A percentile compares a stretch with the other conserved stretches of the same genome.
These are phyloP conservation scores for Trichoderma sp. DNA, from an alignment of 2,329 filamentous ascomycete species.

Conservation along the genomic window DNA sequence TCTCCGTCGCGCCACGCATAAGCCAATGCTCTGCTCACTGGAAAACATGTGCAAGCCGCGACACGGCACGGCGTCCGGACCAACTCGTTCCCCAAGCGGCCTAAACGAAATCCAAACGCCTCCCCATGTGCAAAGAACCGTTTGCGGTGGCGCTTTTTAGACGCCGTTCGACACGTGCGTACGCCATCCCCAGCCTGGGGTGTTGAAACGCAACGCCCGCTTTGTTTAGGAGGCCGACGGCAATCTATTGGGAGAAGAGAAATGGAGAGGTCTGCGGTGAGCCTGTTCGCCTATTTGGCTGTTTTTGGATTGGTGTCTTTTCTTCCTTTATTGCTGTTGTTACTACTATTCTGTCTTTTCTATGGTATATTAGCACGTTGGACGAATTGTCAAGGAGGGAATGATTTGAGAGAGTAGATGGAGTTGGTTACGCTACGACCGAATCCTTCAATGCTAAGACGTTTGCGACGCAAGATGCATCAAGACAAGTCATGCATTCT, in stretches of 20 bases:
- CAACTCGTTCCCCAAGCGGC: not conserved
- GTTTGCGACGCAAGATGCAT: not conserved
- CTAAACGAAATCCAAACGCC: not conserved
- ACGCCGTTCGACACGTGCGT: not conserved
- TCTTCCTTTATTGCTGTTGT: too few species aligned
- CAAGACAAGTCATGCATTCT: not conserved
- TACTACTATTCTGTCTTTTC: not conserved
- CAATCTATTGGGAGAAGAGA: not conserved
- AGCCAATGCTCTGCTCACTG: not conserved
- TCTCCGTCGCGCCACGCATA: not conserved
- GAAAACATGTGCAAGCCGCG: not conserved
- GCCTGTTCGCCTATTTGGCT: not conserved
- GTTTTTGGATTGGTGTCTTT: not conserved
- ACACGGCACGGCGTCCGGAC: not conserved
- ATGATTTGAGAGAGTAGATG: not conserved
- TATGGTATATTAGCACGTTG: not conserved
- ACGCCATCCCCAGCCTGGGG: not conserved
- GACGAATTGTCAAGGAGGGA: not conserved
- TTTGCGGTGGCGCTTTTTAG: not conserved
- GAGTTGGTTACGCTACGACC: not conserved
- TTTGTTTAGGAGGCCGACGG: not conserved
- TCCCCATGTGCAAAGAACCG: not conserved
- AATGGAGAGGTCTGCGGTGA: not conserved
- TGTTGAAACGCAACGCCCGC: not conserved
- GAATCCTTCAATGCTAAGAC: not conserved